Conservation (phyloP, 306 rosid genomes). For the Lathyrus sativus region DNA sequence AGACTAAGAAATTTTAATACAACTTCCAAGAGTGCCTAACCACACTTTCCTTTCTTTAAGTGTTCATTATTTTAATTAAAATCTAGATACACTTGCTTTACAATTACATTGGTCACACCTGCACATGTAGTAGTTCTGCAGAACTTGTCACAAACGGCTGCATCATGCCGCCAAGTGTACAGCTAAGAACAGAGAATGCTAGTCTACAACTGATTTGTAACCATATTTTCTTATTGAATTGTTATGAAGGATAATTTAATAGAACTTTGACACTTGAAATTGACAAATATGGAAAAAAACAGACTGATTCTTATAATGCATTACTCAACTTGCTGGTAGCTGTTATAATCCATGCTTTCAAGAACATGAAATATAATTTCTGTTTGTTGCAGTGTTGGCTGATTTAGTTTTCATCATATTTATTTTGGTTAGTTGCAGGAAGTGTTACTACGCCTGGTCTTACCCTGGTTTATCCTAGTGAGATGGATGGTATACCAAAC, state of each 20-base stretch:
- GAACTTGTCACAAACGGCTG: neutral
- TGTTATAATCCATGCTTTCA: neutral
- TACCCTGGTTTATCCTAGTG: conserved; percentile 58
- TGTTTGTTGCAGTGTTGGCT: conserved; percentile 11
- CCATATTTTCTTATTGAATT: neutral
- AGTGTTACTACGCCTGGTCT: conserved; percentile 54
- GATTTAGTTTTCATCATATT: conserved; percentile 27
- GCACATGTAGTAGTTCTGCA: conserved; percentile 11
- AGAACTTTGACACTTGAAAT: conserved; percentile 1
- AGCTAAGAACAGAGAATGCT: conserved; percentile 1
- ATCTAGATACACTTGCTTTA: conserved; percentile 9
- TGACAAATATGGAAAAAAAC: conserved; percentile 15
- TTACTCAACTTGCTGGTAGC: conserved; percentile 11
- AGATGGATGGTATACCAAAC: conserved; percentile 60
- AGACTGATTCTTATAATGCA: neutral
- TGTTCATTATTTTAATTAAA: neutral
- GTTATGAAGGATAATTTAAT: conserved; percentile 9
- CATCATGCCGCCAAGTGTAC: conserved; percentile 12
- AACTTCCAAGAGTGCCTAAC: conserved; percentile 4
- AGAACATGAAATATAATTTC: conserved; percentile 21
- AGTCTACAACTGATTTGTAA: conserved; percentile 2
- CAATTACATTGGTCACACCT: conserved; percentile 14
- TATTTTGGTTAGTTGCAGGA: conserved; percentile 47
- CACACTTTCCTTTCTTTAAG: neutral
- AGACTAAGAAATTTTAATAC: neutral